phyloP scores from a whole-genome alignment of 139 green algal genomes.

The Chlorella sp. region DNA sequence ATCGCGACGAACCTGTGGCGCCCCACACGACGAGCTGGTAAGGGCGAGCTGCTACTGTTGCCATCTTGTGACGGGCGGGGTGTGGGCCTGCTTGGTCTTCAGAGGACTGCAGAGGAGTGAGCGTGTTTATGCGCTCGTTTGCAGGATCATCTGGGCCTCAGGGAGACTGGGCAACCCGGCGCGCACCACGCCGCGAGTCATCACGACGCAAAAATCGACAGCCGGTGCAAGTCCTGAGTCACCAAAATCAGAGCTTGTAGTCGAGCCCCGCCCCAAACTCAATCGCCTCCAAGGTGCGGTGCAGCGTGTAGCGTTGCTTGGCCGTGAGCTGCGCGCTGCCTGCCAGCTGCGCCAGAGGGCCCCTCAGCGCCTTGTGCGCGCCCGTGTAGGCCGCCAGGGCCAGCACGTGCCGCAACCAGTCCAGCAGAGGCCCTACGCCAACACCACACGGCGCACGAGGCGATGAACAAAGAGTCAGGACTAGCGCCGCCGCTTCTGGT shows the following conservation, averaged over 20 bases:
- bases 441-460: no score
- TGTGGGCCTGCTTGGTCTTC: neutral
- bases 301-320: neutral
- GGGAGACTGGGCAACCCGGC: no score
- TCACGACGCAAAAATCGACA: no score
- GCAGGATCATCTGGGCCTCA: no score
- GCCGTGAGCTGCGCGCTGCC: neutral
- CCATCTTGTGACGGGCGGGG: slow-evolving; percentile 1
- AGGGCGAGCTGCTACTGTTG: slow-evolving; percentile 6
- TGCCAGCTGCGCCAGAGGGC: neutral
- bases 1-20: slow-evolving; percentile 39
- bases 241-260: neutral
- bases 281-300: neutral
- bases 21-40: slow-evolving; percentile 75
- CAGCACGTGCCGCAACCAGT: neutral
- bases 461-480: no score
- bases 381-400: neutral
- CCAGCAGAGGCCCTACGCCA: neutral
- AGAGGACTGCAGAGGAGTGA: no score
- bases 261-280: neutral
- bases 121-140: no score
- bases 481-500: no score
- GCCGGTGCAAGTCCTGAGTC: no score
- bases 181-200: no score
- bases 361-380: neutral